Evolutionary conservation across 306 rosid species (phyloP).

Genomic region (Prunus dulcis): DNA sequence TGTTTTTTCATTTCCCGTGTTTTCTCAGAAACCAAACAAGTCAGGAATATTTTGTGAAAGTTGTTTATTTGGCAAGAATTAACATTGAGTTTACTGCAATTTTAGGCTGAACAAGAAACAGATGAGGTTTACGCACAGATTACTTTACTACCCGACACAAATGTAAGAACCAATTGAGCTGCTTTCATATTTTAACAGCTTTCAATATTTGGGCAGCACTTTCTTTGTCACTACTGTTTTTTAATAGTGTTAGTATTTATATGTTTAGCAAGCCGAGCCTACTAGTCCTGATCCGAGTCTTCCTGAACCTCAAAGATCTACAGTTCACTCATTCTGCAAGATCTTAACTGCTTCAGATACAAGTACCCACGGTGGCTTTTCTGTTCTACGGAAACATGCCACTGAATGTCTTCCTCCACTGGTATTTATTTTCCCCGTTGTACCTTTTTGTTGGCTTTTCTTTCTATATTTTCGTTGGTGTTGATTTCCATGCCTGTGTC

Average conservation of each 20-base stretch:
- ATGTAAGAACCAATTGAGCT: constrained; percentile 49
- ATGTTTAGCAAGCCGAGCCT: constrained; percentile 63
- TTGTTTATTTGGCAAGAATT: constrained; percentile 7
- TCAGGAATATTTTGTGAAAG: not conserved
- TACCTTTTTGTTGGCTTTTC: not conserved
- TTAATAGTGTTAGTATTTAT: constrained; percentile 25
- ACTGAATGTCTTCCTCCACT: constrained; percentile 87
- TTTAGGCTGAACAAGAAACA: constrained; percentile 89
- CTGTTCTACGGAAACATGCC: constrained; percentile 90
- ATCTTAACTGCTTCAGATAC: constrained; percentile 92
- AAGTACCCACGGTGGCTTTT: constrained; percentile 97
- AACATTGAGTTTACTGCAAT: constrained; percentile 20
- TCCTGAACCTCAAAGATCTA: constrained; percentile 42
- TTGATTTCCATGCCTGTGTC: constrained; percentile 13
- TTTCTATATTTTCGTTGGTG: not conserved
- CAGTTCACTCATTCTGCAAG: constrained; percentile 69
- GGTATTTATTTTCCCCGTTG: constrained; percentile 39
- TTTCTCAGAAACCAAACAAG: constrained; percentile 5
- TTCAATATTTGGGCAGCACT: not conserved
- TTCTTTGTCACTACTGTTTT: not conserved
- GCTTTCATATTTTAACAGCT: constrained; percentile 22
- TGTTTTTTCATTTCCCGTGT: not conserved
- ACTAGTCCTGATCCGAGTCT: constrained; percentile 42
- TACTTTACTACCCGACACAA: constrained; percentile 66
- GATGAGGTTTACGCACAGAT: constrained; percentile 89